Evolutionary conservation across 805 yeast genomes (phyloP), one percentile per base, ranked within the genome.

Genomic region (Yamadazyma kitorensis): DNA sequence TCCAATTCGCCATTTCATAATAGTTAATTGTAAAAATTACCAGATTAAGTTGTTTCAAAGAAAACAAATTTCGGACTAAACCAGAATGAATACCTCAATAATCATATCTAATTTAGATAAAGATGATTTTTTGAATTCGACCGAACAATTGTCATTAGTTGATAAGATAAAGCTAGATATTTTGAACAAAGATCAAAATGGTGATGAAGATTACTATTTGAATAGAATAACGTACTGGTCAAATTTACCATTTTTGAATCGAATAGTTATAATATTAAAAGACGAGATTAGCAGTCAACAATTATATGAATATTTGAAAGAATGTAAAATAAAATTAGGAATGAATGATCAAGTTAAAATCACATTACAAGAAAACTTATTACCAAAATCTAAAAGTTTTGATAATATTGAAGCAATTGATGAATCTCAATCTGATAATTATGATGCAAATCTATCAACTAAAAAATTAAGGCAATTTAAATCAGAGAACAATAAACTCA

Each of bases 221-320:
- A 48, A 49, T 27, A 45, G 51, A 21, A 60, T 66, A 20, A 39
- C 47, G 26, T 51, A 60, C 44, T 67, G 70, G 70, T 56, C 66
- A 16, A 57, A 54, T 25, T 44, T 67, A 26, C 60, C 71, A n/a
- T 62, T 58, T 29, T 51, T 67, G 32, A 51, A 45, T 35, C 41
- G 72, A 20, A 51, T 61, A n/a, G 56, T 66, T 17, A 54, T 64
- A 30, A 62, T 66, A n/a, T 52, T 66, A 43, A 52, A 54, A 31
- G 49, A 51, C 17, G 65, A 55, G 21, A 33, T 27, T 1, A 48
- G 54, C 5, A 68, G 70, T 7, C 14, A 34, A 12, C 30, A 39
- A n/a, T 50, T 63, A 1, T 54, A 45, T 34, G 27, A 46, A 10
- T 51, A 36, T 34, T 48, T 64, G 33, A 30, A 27, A 12, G 21